phyloP scores from a whole-genome alignment of 2,329 filamentous ascomycete species.

The Aspergillus unguis region DNA sequence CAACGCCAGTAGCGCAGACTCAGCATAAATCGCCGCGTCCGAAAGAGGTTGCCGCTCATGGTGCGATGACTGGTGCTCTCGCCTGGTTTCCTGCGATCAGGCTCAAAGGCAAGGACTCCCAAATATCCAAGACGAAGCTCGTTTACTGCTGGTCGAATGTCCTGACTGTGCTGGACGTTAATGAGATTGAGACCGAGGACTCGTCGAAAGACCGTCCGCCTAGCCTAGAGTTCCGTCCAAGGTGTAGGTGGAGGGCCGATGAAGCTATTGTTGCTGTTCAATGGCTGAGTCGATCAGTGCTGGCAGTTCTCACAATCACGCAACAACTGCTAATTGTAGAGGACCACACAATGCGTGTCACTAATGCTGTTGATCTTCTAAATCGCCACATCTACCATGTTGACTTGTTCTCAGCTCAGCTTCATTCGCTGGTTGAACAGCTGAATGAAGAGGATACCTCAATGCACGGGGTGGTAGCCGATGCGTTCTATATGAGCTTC shows the following conservation, averaged over 20 bases:
- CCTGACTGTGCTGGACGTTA: constrained; percentile 86
- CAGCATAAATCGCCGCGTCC: constrained; percentile 91
- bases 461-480: constrained; percentile 93
- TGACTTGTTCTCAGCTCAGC: constrained; percentile 83
- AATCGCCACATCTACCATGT: constrained; percentile 89
- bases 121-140: constrained; percentile 71
- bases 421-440: constrained; percentile 81
- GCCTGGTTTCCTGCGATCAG: constrained; percentile 98
- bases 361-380: constrained; percentile 88
- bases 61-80: constrained; percentile 86
- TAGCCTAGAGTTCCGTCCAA: constrained; percentile 72
- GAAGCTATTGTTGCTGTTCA: constrained; percentile 95
- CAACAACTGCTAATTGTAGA: constrained; percentile 91
- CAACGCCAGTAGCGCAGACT: constrained; percentile 91
- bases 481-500: constrained; percentile 98
- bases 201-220: constrained; percentile 72
- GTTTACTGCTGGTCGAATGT: constrained; percentile 99
- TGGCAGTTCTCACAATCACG: constrained; percentile 88
- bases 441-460: constrained; percentile 81
- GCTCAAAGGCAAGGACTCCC: constrained; percentile 70
- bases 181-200: constrained; percentile 59
- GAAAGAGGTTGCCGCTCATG: constrained; percentile 85
- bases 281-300: constrained; percentile 90
- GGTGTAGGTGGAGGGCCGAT: constrained; percentile 87
- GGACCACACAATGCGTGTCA: constrained; percentile 82